Evolutionary conservation across 2,329 filamentous ascomycete species (phyloP), one percentile per base, ranked within the genome.

Genomic region (Aspergillus ustus): DNA sequence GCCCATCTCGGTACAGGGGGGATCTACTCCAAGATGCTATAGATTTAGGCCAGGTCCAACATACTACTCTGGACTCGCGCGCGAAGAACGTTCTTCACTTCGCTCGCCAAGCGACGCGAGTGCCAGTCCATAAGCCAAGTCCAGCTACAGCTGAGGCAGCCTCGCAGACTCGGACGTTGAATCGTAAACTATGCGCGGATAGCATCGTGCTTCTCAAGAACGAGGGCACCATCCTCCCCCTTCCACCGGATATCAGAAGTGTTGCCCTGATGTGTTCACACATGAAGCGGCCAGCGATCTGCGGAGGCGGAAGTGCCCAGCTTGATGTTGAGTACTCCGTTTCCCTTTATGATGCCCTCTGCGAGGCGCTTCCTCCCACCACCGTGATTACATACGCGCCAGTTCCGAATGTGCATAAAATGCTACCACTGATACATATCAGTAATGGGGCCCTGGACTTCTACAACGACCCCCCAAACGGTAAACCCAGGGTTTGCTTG

Each of bases 131-230:
- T 78, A 79, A 20, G 80, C 82, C 3, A 82, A 81, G 0, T 25
- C 25, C 25, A 2, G 25, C 6, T 25, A 5, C 3, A 25, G 25
- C 25, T 25, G 25, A 25, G 25, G 25, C 25, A 25, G 79, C 88
- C 8, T 77, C 81, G 2, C 83, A 87, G 69, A 76, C 81, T 70
- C 75, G 71, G 48, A 80, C 77, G 0, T 77, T 80, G 13, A 78
- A 91, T 69, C 88, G 84, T 0, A 80, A 83, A 89, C 29, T 89
- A 86, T 49, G 83, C 85, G 13, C 88, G 91, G 70, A 85, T 85
- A 17, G 58, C 37, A 87, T 91, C n/a, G 89, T 92, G 1, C 79
- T 92, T 9, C 77, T 92, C 25, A 91, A 92, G 76, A 93, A 93
- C 69, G 83, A 90, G 3, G 81, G 83, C 52, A 78, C 78, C 7